phyloP scores from a whole-genome alignment of 345 rosid species.

The Brassica carinata region DNA sequence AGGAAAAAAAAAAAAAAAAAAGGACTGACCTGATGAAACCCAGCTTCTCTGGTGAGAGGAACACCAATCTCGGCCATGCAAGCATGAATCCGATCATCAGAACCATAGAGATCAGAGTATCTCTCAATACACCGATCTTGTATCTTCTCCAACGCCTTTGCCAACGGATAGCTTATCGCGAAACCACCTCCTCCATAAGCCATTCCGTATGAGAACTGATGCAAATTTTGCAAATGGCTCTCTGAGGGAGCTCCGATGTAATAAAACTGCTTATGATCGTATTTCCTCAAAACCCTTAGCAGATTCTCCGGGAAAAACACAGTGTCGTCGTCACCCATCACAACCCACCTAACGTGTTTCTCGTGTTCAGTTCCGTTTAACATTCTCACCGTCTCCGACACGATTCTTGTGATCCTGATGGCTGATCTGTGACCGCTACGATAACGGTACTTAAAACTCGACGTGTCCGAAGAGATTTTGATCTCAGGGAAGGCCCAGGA shows the following conservation, averaged over 20 bases:
- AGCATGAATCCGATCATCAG: constrained; percentile 79
- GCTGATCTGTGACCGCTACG: constrained; percentile 63
- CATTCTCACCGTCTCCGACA: constrained; percentile 61
- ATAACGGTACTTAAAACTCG: constrained; percentile 58
- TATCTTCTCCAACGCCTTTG: constrained; percentile 49
- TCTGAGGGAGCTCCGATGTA: constrained; percentile 83
- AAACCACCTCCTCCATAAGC: constrained; percentile 91
- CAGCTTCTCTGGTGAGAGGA: constrained; percentile 67
- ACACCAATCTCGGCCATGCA: constrained; percentile 90
- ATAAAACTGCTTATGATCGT: constrained; percentile 67
- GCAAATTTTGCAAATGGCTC: constrained; percentile 56
- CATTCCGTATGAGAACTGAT: constrained; percentile 62
- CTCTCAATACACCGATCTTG: constrained; percentile 67
- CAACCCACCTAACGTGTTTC: constrained; percentile 65
- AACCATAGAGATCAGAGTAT: constrained; percentile 64
- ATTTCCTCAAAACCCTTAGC: constrained; percentile 66
- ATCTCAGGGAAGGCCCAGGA: constrained; percentile 49
- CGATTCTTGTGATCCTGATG: constrained; percentile 72
- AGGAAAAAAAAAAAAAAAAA: neutral
- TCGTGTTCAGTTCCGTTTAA: constrained; percentile 42
- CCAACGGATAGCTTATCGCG: constrained; percentile 74
- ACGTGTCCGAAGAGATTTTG: constrained; percentile 63
- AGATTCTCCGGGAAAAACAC: constrained; percentile 68
- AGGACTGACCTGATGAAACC: constrained; percentile 78
- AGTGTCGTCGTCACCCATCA: constrained; percentile 84